Evolutionary conservation across 176 grass and related monocot species (phyloP), one percentile per base, ranked within the genome.

Genomic region (Puccinellia tenuiflora): DNA sequence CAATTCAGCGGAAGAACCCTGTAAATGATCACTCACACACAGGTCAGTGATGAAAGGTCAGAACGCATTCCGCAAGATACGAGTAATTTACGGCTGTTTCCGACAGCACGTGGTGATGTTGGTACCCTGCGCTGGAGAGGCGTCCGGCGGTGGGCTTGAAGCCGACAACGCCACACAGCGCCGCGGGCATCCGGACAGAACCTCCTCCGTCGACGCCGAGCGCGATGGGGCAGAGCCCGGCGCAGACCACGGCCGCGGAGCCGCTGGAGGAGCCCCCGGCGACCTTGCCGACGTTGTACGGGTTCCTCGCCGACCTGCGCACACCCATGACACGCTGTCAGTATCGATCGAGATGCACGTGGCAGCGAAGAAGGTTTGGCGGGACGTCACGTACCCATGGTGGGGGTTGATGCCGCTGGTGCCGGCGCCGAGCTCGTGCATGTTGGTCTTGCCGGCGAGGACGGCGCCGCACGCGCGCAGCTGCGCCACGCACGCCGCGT

Each of bases 131-230:
- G 85, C 86, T 89, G 37, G 97, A 99, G 51, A 99, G 51, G 24
- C 97, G 93, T 0, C 91, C 91, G 24, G 91, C 89, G 40, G 97
- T 99, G 34, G 97, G 89, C 81, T 99, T 99, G 85, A 99, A 92
- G 24, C 97, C 97, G 11, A 99, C 86, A 14, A 99, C 93, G 47
- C 97, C 97, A 66, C 97, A 99, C 5, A 99, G 63, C 13, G 97
- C 85, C 22, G 97, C 97, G 40, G 97, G 97, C 91, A 99, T 96
- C 26, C 93, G 80, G 5, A 99, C 93, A 0, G 93, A 99, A 1
- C 96, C 96, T 56, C 96, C 96, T 28, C 97, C 97, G 72, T 99
- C 97, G 52, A 99, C 97, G 80, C 97, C 97, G 67, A 99, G 93
- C 2, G 97, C 93, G 20, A 99, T 64, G 9, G 97, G 97, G 84